Conservation (phyloP, 768 basidiomycete genomes). For the Lactarius quietus region DNA sequence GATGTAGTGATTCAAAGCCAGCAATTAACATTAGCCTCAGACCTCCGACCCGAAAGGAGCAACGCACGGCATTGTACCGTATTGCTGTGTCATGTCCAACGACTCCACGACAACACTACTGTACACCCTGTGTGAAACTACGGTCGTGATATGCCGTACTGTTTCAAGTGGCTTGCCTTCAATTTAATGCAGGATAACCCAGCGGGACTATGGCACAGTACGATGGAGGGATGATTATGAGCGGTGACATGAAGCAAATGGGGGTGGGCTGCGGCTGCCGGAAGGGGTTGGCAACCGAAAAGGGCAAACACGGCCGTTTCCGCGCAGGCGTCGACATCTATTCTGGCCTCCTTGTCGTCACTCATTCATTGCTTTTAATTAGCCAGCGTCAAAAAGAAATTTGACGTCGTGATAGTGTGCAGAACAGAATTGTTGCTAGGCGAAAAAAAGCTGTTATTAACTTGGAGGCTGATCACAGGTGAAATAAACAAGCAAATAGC, state of each 20-base stretch:
- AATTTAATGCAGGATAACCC: not conserved
- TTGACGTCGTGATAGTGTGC: not conserved
- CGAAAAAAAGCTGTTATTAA: not conserved
- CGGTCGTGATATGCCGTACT: not conserved
- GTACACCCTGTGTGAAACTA: not conserved
- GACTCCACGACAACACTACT: not conserved
- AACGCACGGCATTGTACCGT: conserved; percentile 10
- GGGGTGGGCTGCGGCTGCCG: not conserved
- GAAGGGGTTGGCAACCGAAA: conserved; percentile 15
- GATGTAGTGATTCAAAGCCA: conserved; percentile 13
- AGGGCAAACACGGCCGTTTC: conserved; percentile 9
- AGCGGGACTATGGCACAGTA: conserved; percentile 5
- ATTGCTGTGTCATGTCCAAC: not conserved
- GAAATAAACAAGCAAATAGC: no score
- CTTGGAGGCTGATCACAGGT: no score
- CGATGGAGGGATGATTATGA: conserved; percentile 3
- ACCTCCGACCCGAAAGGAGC: not conserved
- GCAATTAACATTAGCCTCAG: conserved; percentile 4
- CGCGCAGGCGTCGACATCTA: conserved; percentile 8
- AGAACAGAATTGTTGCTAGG: not conserved
- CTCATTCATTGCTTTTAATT: not conserved
- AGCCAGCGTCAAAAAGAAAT: no score
- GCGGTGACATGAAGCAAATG: conserved; percentile 17
- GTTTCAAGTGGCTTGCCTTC: not conserved
- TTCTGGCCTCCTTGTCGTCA: not conserved